Percentiles rank a stretch among this genome's conserved stretches.
Evolutionary conservation across 257 asterid species (phyloP).

Genomic region (Capsicum baccatum): DNA sequence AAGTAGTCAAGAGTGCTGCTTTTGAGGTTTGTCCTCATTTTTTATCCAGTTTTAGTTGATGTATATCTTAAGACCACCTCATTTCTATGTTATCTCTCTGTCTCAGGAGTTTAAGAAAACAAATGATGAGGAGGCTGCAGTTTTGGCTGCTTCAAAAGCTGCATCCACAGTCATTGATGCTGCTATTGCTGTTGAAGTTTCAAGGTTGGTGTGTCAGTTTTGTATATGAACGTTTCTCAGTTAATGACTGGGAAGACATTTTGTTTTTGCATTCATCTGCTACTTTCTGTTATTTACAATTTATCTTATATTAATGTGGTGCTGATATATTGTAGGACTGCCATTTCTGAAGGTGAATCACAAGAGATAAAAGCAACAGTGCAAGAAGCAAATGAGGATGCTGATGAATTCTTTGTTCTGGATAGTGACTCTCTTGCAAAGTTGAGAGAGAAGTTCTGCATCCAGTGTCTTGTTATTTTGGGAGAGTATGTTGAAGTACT

Average conservation of each 20-base stretch:
- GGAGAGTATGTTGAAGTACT: conserved; percentile 99
- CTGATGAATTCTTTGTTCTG: conserved; percentile 56
- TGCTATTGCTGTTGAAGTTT: conserved; percentile 68
- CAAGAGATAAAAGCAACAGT: conserved; percentile 55
- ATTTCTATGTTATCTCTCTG: conserved; percentile 16
- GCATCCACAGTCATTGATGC: conserved; percentile 94
- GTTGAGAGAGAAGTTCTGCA: conserved; percentile 88
- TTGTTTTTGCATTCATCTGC: conserved; percentile 22
- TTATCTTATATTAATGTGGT: conserved; percentile 24
- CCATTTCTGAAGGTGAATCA: conserved; percentile 56
- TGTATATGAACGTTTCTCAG: conserved; percentile 29
- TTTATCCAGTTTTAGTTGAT: conserved; percentile 13
- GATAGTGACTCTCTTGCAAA: conserved; percentile 79
- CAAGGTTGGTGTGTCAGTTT: conserved; percentile 59
- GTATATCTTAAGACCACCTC: conserved; percentile 21
- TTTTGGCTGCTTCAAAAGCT: conserved; percentile 87
- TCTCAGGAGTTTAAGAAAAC: conserved; percentile 73
- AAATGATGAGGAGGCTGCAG: conserved; percentile 86
- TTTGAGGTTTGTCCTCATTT: conserved; percentile 63
- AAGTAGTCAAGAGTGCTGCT: conserved; percentile 92
- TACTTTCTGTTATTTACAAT: not conserved
- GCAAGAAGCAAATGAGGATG: conserved; percentile 64
- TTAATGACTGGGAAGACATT: conserved; percentile 19
- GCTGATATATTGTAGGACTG: conserved; percentile 50
- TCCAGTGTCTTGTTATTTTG: conserved; percentile 84